Base-by-base conservation (phyloP, 306 rosid species). In the Malus sylvestris region DNA sequence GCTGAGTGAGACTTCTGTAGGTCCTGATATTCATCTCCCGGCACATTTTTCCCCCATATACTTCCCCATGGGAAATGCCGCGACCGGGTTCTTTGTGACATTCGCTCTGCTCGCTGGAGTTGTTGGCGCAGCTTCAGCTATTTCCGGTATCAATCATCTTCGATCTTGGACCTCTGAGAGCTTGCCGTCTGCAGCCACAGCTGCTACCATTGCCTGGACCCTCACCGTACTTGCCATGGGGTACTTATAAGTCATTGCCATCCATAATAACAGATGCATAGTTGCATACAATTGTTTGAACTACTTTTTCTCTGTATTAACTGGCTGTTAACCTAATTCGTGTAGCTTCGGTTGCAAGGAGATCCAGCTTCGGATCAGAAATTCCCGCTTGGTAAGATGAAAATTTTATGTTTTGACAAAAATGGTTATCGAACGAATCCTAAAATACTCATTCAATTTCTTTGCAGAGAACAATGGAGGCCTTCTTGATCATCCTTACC, bases 41-140 rank as follows among this genome's bases (percentile, higher is more conserved):
- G 94, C 97, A 2, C 98, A 52, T 16, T 52, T 96, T 81, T 86
- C 98, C 10, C 99, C 99, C 6, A 89, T 96, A 74, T 83, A 86
- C 81, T 96, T 96, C 32, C 98, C 98, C 0, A 93, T 96, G 93
- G 99, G 98, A 73, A 96, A 96, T 77, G 99, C 93, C 61, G 98
- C 99, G 6, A 96, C 99, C 23, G 99, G 99, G 14, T 96, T 96
- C 89, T 93, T 92, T 60, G 99, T 93, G 8, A 14, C 58, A 27
- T 96, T 91, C 77, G 89, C 98, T 0, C 79, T 91, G 84, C 42
- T 96, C 1, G 99, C 98, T 46, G 98, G 90, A 81, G 99, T 93
- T 52, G 89, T 88, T 55, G 99, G 99, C 4, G 89, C 61, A 77
- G 99, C 93, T 63, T 88, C 97, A 18, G 78, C 78, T 4, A 85